Base-by-base conservation (phyloP, 176 grass and related monocot genomes). In the Cenchrus fungigraminus region DNA sequence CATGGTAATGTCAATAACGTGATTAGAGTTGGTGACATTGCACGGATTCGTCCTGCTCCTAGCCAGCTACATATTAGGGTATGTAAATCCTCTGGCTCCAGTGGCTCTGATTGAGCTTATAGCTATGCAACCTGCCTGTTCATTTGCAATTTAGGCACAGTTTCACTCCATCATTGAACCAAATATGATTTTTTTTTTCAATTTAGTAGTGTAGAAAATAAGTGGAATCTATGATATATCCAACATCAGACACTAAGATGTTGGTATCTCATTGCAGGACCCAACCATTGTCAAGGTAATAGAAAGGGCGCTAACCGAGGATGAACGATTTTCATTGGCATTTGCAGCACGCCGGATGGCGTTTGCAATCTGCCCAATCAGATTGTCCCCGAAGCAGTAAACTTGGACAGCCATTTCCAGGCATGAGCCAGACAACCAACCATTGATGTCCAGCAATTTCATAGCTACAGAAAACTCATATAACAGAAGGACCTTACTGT, bases 1-100 rank as follows among this genome's bases (percentile, higher is more conserved):
- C 83, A 54, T 55, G 91, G 96, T 8, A 98, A 98, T 37, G 79
- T 95, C n/a, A 98, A 98, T 87, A 98, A 98, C 17, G 91, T 98
- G 37, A 95, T 98, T 52, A 90, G 96, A 81, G 89, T 95, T 64
- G 96, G 96, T 40, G 91, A 92, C 74, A 83, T 95, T 3, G 92
- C 93, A 67, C 89, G 82, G 14, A 98, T 95, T 77, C 89, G 87
- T 47, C 89, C 91, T 62, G 74, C 83, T 86, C 86, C 89, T 65
- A 86, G 85, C 43, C 91, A 95, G 65, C 86, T 98, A 31, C 89
- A 92, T 51, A 95, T 98, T 92, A 92, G 87, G 90, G 96, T 98
- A 92, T 64, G 83, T 74, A 72, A 71, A 56, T 58, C 11, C 59
- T 65, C 17, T 73, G 16, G 6, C 10, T 64, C 29, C 14, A 52